Conservation (phyloP, 176 grass and related monocot genomes). For the Aegilops sharonensis region DNA sequence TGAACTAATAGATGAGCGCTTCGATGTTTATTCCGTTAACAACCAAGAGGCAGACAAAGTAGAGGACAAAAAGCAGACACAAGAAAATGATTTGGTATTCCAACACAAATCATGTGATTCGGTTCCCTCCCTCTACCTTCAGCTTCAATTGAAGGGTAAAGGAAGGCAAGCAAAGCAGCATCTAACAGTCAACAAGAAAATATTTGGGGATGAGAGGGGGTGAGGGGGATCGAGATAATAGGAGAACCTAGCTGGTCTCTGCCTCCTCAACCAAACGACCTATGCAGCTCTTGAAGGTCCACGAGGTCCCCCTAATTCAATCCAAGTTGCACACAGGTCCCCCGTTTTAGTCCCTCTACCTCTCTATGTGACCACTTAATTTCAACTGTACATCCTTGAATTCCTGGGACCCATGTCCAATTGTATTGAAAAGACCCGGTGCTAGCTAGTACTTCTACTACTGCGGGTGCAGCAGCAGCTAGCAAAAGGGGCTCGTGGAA, state of each 20-base stretch:
- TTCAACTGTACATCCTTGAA: constrained; percentile 47
- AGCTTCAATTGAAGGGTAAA: constrained; percentile 14
- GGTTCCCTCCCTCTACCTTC: neutral
- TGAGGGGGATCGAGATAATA: constrained; percentile 16
- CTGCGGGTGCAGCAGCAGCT: constrained; percentile 45
- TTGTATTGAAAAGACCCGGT: constrained; percentile 48
- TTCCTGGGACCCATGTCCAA: constrained; percentile 48
- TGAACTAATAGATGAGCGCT: neutral
- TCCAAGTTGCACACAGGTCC: constrained; percentile 19
- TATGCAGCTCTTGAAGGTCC: constrained; percentile 31
- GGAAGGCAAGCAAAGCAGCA: constrained; percentile 9
- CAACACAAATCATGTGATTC: constrained; percentile 6
- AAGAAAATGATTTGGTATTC: constrained; percentile 10
- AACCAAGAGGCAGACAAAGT: neutral
- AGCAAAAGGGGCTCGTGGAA: constrained; percentile 45
- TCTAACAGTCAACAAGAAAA: neutral
- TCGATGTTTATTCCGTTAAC: neutral
- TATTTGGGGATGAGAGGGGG: neutral
- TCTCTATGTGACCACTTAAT: constrained; percentile 33
- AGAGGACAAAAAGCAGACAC: neutral
- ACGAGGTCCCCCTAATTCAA: constrained; percentile 18
- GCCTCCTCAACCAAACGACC: constrained; percentile 18
- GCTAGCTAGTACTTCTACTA: constrained; percentile 22
- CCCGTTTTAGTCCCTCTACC: constrained; percentile 31
- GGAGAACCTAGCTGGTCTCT: neutral